These are phyloP conservation scores for Ceratobasidium theobromae DNA, from an alignment of 1,284 basidiomycete genomes.

Conservation along the genomic window DNA sequence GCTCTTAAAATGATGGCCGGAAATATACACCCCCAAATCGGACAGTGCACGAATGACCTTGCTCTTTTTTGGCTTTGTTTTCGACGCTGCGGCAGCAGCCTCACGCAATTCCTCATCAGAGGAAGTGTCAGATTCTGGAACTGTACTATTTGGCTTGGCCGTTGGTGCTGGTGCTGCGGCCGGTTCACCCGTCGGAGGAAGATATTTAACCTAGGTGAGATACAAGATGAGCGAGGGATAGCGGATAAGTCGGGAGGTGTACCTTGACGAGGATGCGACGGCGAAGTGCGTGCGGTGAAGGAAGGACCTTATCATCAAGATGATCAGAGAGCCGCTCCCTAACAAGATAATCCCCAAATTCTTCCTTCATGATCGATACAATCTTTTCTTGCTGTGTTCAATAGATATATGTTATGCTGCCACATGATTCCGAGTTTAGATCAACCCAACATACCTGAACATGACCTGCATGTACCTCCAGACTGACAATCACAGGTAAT, in stretches of 20 bases:
- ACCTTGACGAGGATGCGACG: slow-evolving; percentile 21
- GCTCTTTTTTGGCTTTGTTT: slow-evolving; percentile 25
- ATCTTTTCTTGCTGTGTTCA: slow-evolving; percentile 26
- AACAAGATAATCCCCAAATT: slow-evolving; percentile 14
- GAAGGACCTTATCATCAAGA: slow-evolving; percentile 12
- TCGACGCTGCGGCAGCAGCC: slow-evolving; percentile 13
- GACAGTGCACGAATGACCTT: slow-evolving; percentile 21
- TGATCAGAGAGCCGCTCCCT: slow-evolving; percentile 21
- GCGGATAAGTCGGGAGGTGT: neutral
- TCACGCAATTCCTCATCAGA: slow-evolving; percentile 19
- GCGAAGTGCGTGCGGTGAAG: slow-evolving; percentile 24
- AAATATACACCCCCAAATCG: slow-evolving; percentile 20
- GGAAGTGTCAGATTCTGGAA: slow-evolving; percentile 2
- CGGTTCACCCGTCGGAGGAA: neutral
- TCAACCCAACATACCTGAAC: slow-evolving; percentile 7
- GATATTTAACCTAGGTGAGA: slow-evolving; percentile 9
- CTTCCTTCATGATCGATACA: slow-evolving; percentile 22
- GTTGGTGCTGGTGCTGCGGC: neutral
- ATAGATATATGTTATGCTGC: too few species aligned
- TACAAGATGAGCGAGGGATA: neutral
- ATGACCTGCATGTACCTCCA: slow-evolving; percentile 24
- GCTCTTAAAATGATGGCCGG: slow-evolving; percentile 22
- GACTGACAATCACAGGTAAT: slow-evolving; percentile 19
- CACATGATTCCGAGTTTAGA: too few species aligned
- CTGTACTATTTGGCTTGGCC: neutral